Evolutionary conservation across 2,329 filamentous ascomycete species (phyloP), one percentile per base, ranked within the genome.

Genomic region (Lachnellula occidentalis): DNA sequence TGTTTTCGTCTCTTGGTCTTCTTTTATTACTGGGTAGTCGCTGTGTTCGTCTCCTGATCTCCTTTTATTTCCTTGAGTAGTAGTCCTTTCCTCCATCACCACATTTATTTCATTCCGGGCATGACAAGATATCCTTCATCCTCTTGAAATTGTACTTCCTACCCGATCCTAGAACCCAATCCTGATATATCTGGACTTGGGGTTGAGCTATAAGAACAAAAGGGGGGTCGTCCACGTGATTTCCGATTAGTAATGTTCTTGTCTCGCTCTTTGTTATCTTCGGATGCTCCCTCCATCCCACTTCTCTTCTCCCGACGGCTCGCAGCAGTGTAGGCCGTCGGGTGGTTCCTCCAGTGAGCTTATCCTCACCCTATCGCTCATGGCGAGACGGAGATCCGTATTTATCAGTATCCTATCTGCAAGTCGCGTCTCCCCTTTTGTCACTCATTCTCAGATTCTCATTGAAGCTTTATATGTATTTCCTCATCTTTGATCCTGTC

Each of bases 341-440:
- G 34, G 8, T 36, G 3, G 5, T 42, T 24, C 17, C 17, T 17
- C 21, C 19, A 42, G 36, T 17, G 22, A 50, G 27, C n/a, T 7
- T 41, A n/a, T 31, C 15, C 19, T n/a, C 48, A 6, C 27, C 4
- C 27, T 36, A 50, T 50, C 48, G 48, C 34, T 36, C 48, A 50
- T 42, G 36, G 48, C 21, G 21, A 37, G 24, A 31, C 48, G 48
- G 48, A 50, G 24, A 22, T 50, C 48, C 48, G 36, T 22, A 50
- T 21, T 22, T 50, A 41, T 27, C 36, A 42, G 8, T 19, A 21
- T 41, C 36, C 21, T 43, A 36, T 27, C 43, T 37, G 11, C 42
- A 41, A 43, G 48, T 50, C 48, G 48, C 48, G 48, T 50, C 48
- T 50, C 14, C 37, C 36, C 22, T 12, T 19, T 31, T 21, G 7